These are phyloP conservation scores for Apiotrichum veenhuisii DNA, from an alignment of 1,284 basidiomycete species.

Conservation along the genomic window DNA sequence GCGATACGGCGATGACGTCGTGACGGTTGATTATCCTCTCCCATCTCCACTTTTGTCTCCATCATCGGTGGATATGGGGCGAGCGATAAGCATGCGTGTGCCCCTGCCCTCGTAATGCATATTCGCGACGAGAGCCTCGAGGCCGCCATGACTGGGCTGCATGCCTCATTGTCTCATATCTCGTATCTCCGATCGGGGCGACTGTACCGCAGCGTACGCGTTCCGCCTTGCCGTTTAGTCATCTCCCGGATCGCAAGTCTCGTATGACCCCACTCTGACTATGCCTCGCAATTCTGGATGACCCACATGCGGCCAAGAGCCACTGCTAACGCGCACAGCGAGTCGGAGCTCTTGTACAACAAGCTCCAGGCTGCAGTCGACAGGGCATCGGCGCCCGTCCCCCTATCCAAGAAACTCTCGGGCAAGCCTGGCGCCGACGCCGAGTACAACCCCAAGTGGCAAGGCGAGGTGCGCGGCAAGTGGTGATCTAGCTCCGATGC, in stretches of 20 bases:
- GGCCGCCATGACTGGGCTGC: background rate
- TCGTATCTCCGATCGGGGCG: too few relatives aligned
- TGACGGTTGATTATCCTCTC: background rate
- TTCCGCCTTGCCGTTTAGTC: too few relatives aligned
- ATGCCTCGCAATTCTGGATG: too few relatives aligned
- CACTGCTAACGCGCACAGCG: constrained; percentile 1
- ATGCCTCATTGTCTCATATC: background rate
- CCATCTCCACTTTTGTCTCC: too few relatives aligned
- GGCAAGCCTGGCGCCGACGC: constrained; percentile 18
- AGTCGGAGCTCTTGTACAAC: constrained; percentile 10
- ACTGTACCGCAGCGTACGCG: too few relatives aligned
- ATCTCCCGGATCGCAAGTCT: too few relatives aligned
- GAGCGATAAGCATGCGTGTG: background rate
- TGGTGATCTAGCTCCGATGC: constrained; percentile 1
- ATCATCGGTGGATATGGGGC: background rate
- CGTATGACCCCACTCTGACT: too few relatives aligned
- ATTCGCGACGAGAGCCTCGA: background rate
- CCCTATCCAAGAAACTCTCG: constrained; percentile 37
- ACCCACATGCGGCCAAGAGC: too few relatives aligned
- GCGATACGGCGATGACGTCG: background rate
- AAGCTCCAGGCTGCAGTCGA: constrained; percentile 5
- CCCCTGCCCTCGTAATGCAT: too few relatives aligned
- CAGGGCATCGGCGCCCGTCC: constrained; percentile 11
- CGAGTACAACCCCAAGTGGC: constrained; percentile 14
- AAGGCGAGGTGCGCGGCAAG: constrained; percentile 14